Evolutionary conservation across 2,329 filamentous ascomycete genomes (phyloP).

Genomic region (Cryphonectria radicalis): DNA sequence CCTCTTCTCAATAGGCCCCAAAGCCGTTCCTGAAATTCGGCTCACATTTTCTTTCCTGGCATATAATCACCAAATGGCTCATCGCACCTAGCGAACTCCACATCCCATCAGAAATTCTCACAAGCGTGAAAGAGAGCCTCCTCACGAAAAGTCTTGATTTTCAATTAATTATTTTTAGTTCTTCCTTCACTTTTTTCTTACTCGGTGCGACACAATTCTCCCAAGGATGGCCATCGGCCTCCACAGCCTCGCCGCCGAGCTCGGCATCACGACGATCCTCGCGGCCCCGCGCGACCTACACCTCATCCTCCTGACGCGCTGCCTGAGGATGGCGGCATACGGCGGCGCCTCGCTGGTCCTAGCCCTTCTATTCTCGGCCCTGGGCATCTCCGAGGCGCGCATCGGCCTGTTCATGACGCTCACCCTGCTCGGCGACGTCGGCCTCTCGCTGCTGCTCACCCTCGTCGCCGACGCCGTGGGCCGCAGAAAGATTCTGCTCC

Average conservation of each 20-base stretch:
- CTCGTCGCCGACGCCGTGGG: slow-evolving; percentile 62
- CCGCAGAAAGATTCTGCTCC: slow-evolving; percentile 55
- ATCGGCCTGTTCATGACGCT: slow-evolving; percentile 70
- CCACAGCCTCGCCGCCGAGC: slow-evolving; percentile 38
- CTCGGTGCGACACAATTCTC: neutral
- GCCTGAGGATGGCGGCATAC: slow-evolving; percentile 67
- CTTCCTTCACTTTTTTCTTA: neutral
- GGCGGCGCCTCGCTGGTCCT: slow-evolving; percentile 62
- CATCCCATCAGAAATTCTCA: neutral
- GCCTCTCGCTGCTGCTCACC: slow-evolving; percentile 63
- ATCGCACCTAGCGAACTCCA: neutral
- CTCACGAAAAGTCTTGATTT: neutral
- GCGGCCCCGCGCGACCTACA: slow-evolving; percentile 54
- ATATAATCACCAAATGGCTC: neutral
- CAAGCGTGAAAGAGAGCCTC: neutral
- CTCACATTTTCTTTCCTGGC: too few species aligned
- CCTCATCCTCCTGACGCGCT: slow-evolving; percentile 61
- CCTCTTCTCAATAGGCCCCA: neutral
- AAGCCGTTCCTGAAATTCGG: neutral
- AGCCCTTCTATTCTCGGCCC: slow-evolving; percentile 57
- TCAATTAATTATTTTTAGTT: neutral
- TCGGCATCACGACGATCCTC: slow-evolving; percentile 50
- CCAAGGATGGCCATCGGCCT: slow-evolving; percentile 20
- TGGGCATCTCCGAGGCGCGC: slow-evolving; percentile 53
- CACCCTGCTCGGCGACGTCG: slow-evolving; percentile 63